These are phyloP conservation scores for Fraxinus excelsior DNA, from an alignment of 257 asterid genomes.

Conservation along the genomic window DNA sequence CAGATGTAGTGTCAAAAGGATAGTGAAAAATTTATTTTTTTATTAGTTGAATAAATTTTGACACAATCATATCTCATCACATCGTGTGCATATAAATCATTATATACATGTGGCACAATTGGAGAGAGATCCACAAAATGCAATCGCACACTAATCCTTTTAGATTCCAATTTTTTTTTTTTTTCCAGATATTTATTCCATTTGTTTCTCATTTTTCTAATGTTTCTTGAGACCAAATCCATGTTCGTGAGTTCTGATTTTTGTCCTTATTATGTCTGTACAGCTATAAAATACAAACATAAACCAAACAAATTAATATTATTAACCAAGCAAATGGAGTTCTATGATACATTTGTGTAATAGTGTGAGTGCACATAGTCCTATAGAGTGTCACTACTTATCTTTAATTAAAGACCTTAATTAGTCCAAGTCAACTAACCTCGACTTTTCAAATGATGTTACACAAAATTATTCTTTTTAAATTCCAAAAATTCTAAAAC, in stretches of 20 bases:
- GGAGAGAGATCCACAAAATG: background rate
- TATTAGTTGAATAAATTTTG: too few species aligned
- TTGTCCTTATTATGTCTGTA: slow-evolving; percentile 5
- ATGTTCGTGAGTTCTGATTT: slow-evolving; percentile 10
- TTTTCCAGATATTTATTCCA: background rate
- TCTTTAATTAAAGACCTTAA: background rate
- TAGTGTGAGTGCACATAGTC: background rate
- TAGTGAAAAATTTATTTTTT: too few species aligned
- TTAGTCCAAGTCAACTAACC: too few species aligned
- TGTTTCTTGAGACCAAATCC: background rate
- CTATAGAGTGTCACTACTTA: background rate
- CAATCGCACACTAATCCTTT: too few species aligned
- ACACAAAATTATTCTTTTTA: too few species aligned
- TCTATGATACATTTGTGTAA: background rate
- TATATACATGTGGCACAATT: too few species aligned
- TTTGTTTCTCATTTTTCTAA: background rate
- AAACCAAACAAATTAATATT: background rate
- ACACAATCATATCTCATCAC: too few species aligned
- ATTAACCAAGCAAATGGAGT: background rate
- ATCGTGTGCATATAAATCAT: too few species aligned
- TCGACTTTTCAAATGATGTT: background rate
- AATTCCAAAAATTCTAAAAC: too few species aligned
- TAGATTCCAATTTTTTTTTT: background rate
- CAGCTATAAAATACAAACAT: background rate
- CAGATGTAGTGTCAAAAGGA: too few species aligned